These are phyloP conservation scores for Phytophthora capsici DNA, from an alignment of 352 stramenopile genomes.

Conservation along the genomic window DNA sequence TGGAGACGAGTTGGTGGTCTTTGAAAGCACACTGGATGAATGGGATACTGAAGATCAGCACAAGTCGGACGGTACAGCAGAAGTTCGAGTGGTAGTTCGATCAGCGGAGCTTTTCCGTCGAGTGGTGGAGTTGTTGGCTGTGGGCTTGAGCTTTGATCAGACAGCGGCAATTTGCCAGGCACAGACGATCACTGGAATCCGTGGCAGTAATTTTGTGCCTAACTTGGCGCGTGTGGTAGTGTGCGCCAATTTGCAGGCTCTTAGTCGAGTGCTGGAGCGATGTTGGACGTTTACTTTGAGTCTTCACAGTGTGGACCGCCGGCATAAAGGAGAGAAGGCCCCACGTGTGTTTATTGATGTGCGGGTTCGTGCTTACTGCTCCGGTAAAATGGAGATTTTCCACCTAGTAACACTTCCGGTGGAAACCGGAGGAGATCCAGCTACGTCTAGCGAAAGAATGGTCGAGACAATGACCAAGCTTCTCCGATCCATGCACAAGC, in stretches of 20 bases:
- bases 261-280: conserved; percentile 16
- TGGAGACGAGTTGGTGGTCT: not conserved
- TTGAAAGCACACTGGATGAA: conserved; percentile 30
- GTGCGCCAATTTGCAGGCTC: conserved; percentile 25
- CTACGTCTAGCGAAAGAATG: conserved; percentile 9
- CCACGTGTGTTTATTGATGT: conserved; percentile 27
- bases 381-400: conserved; percentile 16
- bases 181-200: not conserved
- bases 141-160: conserved; percentile 31
- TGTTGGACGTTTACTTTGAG: conserved; percentile 30
- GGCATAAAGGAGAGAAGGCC: conserved; percentile 1
- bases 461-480: conserved; percentile 25
- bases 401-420: conserved; percentile 26
- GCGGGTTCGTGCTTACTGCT: conserved; percentile 8
- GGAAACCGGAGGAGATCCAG: not conserved
- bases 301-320: conserved; percentile 19
- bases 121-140: conserved; percentile 22
- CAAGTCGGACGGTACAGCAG: conserved; percentile 26
- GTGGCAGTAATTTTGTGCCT: conserved; percentile 4
- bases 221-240: conserved; percentile 11
- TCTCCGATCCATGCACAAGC: conserved; percentile 22
- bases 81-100: conserved; percentile 23
- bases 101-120: conserved; percentile 14
- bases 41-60: conserved; percentile 16
- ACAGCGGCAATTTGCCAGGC: conserved; percentile 20